Evolutionary conservation across 345 rosid genomes (phyloP).

Genomic region (Euphorbia tirucalli): DNA sequence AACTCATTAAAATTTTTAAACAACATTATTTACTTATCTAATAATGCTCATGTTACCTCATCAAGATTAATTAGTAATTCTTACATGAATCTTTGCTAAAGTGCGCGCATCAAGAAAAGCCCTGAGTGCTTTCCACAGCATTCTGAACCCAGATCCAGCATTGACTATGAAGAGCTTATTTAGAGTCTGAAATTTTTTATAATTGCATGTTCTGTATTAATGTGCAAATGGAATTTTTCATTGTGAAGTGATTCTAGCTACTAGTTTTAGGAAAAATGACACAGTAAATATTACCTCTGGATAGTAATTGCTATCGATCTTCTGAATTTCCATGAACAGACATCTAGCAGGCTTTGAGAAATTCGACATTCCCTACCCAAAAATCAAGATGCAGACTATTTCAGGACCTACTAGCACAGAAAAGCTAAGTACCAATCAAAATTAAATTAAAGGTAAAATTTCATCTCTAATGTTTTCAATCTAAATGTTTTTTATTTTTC

Average conservation of each 20-base stretch:
- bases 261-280: too few species aligned
- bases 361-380: slow-evolving; percentile 54
- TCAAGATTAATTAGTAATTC: background rate
- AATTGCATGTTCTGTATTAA: slow-evolving; percentile 2
- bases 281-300: slow-evolving; percentile 67
- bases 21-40: background rate
- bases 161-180: slow-evolving; percentile 52
- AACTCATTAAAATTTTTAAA: background rate
- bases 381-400: slow-evolving; percentile 18
- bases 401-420: too few species aligned
- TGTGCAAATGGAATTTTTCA: background rate
- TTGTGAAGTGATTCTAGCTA: too few species aligned
- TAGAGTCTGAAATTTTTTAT: slow-evolving; percentile 37
- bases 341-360: slow-evolving; percentile 64
- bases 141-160: slow-evolving; percentile 60
- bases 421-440: background rate
- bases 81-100: slow-evolving; percentile 50
- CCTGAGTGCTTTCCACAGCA: slow-evolving; percentile 60
- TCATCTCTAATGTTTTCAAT: too few species aligned
- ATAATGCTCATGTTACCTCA: too few species aligned
- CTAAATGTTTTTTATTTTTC: too few species aligned
- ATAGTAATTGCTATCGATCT: slow-evolving; percentile 61
- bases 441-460: too few species aligned
- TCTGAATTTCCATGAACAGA: slow-evolving; percentile 64
- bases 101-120: slow-evolving; percentile 55